phyloP scores from a whole-genome alignment of 2,329 filamentous ascomycete species.

The Pseudofabraea citricarpa region DNA sequence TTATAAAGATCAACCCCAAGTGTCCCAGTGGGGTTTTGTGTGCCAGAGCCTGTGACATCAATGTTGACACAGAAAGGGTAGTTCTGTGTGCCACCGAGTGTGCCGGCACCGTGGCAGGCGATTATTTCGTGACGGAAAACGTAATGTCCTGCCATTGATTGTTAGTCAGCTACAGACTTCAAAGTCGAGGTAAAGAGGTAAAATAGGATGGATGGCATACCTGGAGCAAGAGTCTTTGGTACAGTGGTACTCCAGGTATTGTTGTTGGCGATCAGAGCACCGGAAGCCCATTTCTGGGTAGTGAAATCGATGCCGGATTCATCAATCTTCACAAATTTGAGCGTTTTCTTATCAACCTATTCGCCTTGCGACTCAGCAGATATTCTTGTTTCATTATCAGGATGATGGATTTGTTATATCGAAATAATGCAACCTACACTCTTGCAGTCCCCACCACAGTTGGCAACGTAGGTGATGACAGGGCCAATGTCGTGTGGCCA shows the following conservation, averaged over 20 bases:
- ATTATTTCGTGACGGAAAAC: constrained; percentile 42
- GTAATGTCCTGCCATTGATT: constrained; percentile 29
- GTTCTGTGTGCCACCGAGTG: constrained; percentile 40
- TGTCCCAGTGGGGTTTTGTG: constrained; percentile 29
- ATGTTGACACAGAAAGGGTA: constrained; percentile 46
- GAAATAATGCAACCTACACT: constrained; percentile 13
- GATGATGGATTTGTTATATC: not conserved
- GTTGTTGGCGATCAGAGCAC: constrained; percentile 44
- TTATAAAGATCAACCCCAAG: constrained; percentile 35
- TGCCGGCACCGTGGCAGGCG: constrained; percentile 14
- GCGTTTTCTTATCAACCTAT: constrained; percentile 24
- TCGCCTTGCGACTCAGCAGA: not conserved
- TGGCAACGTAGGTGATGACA: constrained; percentile 15
- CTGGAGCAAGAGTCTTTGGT: constrained; percentile 34
- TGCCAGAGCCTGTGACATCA: constrained; percentile 38
- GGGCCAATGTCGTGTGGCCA: constrained; percentile 53
- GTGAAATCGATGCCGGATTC: constrained; percentile 27
- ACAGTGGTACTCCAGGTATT: constrained; percentile 44
- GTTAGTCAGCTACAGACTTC: not conserved
- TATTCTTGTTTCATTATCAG: not conserved
- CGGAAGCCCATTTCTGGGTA: constrained; percentile 31
- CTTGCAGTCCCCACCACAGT: constrained; percentile 28
- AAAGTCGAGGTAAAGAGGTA: not conserved
- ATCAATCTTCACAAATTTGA: constrained; percentile 38
- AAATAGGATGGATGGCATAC: constrained; percentile 15